phyloP scores from a whole-genome alignment of 2,329 filamentous ascomycete species.

The Rhexocercosporidium sp. region DNA sequence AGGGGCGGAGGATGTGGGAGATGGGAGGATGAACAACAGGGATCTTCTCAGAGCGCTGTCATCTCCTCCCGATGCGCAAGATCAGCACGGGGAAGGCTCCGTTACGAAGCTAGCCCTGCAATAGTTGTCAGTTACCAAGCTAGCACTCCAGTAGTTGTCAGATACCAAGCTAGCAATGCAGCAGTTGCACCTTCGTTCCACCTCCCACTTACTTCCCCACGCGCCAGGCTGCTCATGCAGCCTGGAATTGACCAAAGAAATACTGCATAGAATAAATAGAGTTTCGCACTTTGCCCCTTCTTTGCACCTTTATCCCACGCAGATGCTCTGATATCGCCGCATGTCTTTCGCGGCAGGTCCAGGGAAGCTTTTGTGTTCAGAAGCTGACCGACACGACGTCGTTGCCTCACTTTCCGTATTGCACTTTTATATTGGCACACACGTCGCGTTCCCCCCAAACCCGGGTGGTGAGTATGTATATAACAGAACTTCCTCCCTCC shows the following conservation, averaged over 20 bases:
- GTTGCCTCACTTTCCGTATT: background rate
- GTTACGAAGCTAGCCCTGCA: too few relatives aligned
- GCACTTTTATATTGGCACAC: background rate
- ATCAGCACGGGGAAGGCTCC: background rate
- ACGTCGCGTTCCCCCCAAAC: background rate
- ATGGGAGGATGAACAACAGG: background rate
- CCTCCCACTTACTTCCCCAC: background rate
- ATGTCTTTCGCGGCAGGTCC: background rate
- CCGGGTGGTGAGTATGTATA: background rate
- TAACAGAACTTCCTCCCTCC: background rate
- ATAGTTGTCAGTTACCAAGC: too few relatives aligned
- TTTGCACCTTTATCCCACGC: constrained; percentile 4
- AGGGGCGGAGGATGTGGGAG: background rate
- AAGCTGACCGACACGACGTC: background rate
- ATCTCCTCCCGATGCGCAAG: background rate
- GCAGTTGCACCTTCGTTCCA: background rate
- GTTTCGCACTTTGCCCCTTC: background rate
- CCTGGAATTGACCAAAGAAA: background rate
- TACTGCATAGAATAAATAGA: background rate
- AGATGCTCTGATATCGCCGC: background rate
- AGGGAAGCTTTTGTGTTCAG: background rate
- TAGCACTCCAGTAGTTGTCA: too few relatives aligned
- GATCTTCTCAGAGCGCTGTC: background rate
- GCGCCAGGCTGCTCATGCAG: background rate
- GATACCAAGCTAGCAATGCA: too few relatives aligned